Evolutionary conservation across 768 basidiomycete genomes (phyloP).

Genomic region (Fistulinella prunicolor): DNA sequence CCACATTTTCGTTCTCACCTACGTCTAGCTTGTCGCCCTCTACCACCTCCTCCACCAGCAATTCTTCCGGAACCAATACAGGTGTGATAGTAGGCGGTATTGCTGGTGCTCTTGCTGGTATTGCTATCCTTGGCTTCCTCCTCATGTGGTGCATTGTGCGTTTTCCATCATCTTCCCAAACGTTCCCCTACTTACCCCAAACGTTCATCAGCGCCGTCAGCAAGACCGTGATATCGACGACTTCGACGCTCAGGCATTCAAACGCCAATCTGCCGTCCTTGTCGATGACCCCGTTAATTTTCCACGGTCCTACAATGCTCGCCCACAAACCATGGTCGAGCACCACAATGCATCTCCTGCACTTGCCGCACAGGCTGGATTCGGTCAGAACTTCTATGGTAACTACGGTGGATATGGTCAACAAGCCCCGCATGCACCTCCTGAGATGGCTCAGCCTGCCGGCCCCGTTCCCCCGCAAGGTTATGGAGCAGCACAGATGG

Average conservation of each 20-base stretch:
- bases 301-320: constrained; percentile 45
- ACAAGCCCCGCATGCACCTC: constrained; percentile 17
- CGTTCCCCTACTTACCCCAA: constrained; percentile 5
- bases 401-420: constrained; percentile 25
- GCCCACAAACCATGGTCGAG: constrained; percentile 66
- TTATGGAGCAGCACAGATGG: constrained; percentile 21
- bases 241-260: constrained; percentile 59
- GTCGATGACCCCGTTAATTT: constrained; percentile 50
- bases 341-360: constrained; percentile 37
- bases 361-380: constrained; percentile 18
- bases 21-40: constrained; percentile 9
- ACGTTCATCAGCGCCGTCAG: constrained; percentile 39
- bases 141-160: constrained; percentile 49
- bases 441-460: constrained; percentile 13
- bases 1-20: not conserved
- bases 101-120: constrained; percentile 43
- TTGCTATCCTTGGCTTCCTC: constrained; percentile 39
- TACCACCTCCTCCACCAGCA: constrained; percentile 31
- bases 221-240: constrained; percentile 36
- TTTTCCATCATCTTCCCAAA: not conserved
- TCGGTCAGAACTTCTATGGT: constrained; percentile 26
- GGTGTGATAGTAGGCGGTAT: constrained; percentile 39
- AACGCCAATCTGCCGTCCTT: constrained; percentile 60
- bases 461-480: constrained; percentile 19
- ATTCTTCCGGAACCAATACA: constrained; percentile 34